These are phyloP conservation scores for Tetracladium marchalianum DNA, from an alignment of 495 filamentous ascomycete species.

Conservation along the genomic window DNA sequence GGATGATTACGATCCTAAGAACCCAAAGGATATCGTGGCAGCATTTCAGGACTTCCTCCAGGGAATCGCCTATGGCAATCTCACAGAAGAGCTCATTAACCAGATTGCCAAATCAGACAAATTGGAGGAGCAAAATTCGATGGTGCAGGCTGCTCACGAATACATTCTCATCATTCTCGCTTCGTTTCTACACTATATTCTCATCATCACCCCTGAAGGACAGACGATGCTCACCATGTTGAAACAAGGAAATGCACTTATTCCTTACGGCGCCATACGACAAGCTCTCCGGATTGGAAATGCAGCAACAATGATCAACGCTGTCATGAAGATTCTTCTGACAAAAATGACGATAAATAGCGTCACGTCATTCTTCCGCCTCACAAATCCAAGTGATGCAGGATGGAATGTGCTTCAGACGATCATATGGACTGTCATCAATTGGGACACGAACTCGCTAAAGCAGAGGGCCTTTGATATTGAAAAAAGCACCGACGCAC, in stretches of 20 bases:
- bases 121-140: conserved; percentile 43
- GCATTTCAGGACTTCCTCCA: conserved; percentile 49
- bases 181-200: conserved; percentile 51
- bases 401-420: conserved; percentile 65
- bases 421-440: conserved; percentile 52
- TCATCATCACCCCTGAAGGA: conserved; percentile 53
- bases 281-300: conserved; percentile 58
- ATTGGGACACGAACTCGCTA: conserved; percentile 50
- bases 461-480: conserved; percentile 42
- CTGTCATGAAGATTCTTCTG: conserved; percentile 49
- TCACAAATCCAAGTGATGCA: conserved; percentile 47
- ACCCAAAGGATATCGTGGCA: conserved; percentile 38
- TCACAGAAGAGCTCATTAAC: conserved; percentile 47
- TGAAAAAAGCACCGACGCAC: conserved; percentile 37
- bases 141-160: conserved; percentile 46
- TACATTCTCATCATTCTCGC: conserved; percentile 44
- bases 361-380: conserved; percentile 56
- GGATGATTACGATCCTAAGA: conserved; percentile 39
- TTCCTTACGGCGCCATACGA: conserved; percentile 49
- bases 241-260: conserved; percentile 44
- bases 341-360: conserved; percentile 53
- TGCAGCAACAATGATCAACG: conserved; percentile 59
- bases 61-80: conserved; percentile 45
- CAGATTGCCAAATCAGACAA: conserved; percentile 41
- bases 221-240: conserved; percentile 49